These are phyloP conservation scores for Scleromitrula shiraiana DNA, from an alignment of 2,329 filamentous ascomycete genomes.

Conservation along the genomic window DNA sequence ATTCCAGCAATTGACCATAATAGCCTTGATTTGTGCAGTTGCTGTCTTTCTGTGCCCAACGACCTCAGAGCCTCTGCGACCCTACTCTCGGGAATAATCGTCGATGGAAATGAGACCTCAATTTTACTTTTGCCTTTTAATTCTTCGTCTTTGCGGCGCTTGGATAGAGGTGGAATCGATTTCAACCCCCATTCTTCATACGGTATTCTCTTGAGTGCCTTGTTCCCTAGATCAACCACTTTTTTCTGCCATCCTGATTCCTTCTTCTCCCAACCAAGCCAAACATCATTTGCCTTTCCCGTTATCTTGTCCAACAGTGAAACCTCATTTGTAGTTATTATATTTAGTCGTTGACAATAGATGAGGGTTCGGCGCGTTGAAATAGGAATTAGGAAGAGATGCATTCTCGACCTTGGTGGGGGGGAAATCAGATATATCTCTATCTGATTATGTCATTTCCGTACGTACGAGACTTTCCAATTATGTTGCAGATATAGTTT, in stretches of 20 bases:
- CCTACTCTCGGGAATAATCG: constrained; percentile 55
- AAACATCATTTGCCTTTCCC: constrained; percentile 64
- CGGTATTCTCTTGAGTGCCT: constrained; percentile 76
- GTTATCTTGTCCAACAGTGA: constrained; percentile 60
- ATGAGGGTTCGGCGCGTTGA: constrained; percentile 85
- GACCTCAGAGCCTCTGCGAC: constrained; percentile 58
- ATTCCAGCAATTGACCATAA: constrained; percentile 75
- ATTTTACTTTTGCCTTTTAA: constrained; percentile 54
- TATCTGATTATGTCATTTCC: not conserved
- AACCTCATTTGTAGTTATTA: constrained; percentile 43
- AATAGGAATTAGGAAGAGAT: constrained; percentile 86
- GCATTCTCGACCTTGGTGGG: constrained; percentile 48
- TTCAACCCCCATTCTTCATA: constrained; percentile 98
- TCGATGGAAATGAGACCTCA: constrained; percentile 68
- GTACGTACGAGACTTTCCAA: no score
- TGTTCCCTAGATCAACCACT: constrained; percentile 80
- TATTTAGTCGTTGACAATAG: constrained; percentile 73
- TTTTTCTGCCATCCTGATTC: constrained; percentile 82
- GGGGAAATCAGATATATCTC: not conserved
- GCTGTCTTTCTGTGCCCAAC: constrained; percentile 73
- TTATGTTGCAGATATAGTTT: no score
- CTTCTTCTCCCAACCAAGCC: constrained; percentile 81
- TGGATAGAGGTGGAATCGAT: constrained; percentile 76
- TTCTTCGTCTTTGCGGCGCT: constrained; percentile 56
- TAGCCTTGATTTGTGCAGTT: constrained; percentile 67